Base-by-base conservation (phyloP, 1,139 yeast species). In the Saccharomyces hybrid region DNA sequence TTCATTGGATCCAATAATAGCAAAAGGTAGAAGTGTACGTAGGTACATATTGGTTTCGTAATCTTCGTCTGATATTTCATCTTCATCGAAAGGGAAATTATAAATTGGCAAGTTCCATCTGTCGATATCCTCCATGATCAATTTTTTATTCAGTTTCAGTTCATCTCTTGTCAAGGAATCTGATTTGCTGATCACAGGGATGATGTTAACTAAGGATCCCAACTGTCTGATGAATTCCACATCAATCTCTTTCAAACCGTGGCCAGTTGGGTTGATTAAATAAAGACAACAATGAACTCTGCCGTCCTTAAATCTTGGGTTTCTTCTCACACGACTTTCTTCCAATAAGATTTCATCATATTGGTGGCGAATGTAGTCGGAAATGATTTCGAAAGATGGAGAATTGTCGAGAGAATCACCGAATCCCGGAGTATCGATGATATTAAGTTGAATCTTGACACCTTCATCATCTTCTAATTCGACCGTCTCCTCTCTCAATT, bases 301-400 rank as follows among this genome's bases (percentile, higher is more conserved):
- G 8, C 90, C 84, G 68, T 86, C 95, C 59, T 81, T 82, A 62
- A 86, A 86, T 56, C 93, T 73, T 32, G 95, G 93, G 65, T 86
- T 86, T 78, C 99, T 83, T 72, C 88, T 84, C 61, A 93, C 88
- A 59, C 96, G 80, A 16, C 95, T 85, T 70, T 93, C 98, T 71
- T 93, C 98, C 13, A 88, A 84, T 61, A 93, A 78, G 46, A 91
- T 95, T 63, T 87, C 89, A 71, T 93, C 99, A 67, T 84, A 85
- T 69, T 86, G 93, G 66, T 84, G 89, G 63, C 83, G 84, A 60
- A 86, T 75, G 65, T 82, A 85, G 66, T 84, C 88, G 52, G 84
- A 85, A 58, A 86, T 80, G 58, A 85, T 79, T 51, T 76, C 77
- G 66, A 85, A 85, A 67, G 74, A 78, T 55, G 76, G 63, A 51